A percentile compares a stretch with the other conserved stretches of the same genome.
Evolutionary conservation across 805 yeast genomes (phyloP).

Genomic region (Blastobotrys peoriensis): DNA sequence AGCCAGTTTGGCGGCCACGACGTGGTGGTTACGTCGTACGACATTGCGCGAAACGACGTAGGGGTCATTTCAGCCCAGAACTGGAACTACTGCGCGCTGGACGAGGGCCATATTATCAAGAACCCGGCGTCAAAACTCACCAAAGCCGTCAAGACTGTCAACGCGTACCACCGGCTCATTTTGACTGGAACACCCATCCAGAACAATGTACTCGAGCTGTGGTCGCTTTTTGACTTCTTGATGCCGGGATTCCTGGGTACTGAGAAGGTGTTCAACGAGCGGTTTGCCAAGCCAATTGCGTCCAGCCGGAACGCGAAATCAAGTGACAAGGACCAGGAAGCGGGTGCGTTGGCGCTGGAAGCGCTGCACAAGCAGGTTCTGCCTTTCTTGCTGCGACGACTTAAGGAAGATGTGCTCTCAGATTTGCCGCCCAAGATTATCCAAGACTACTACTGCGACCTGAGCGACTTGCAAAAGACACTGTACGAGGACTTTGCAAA

Average conservation of each 20-base stretch:
- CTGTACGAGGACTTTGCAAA: conserved; percentile 84
- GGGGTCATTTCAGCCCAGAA: conserved; percentile 52
- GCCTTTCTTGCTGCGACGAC: conserved; percentile 92
- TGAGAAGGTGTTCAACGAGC: conserved; percentile 87
- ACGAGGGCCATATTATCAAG: conserved; percentile 97
- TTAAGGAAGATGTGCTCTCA: conserved; percentile 91
- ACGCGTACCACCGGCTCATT: conserved; percentile 84
- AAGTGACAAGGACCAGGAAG: conserved; percentile 90
- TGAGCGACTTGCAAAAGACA: conserved; percentile 83
- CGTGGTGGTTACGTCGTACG: conserved; percentile 90
- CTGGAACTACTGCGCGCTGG: conserved; percentile 91
- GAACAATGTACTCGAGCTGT: conserved; percentile 89
- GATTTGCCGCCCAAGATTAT: conserved; percentile 98
- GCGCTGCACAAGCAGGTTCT: conserved; percentile 93
- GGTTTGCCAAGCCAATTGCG: conserved; percentile 97
- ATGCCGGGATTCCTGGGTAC: conserved; percentile 99
- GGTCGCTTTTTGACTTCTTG: conserved; percentile 95
- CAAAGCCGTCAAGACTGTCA: conserved; percentile 73
- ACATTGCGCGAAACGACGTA: conserved; percentile 90
- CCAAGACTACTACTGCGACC: conserved; percentile 95
- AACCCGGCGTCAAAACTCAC: conserved; percentile 84
- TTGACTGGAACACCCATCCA: conserved; percentile 98
- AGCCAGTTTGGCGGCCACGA: conserved; percentile 54
- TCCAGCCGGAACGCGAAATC: conserved; percentile 80
- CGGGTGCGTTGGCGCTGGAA: conserved; percentile 93